Percentiles rank a stretch among this genome's conserved stretches.
phyloP scores from a whole-genome alignment of 2,329 filamentous ascomycete species.

The Onygena corvina region DNA sequence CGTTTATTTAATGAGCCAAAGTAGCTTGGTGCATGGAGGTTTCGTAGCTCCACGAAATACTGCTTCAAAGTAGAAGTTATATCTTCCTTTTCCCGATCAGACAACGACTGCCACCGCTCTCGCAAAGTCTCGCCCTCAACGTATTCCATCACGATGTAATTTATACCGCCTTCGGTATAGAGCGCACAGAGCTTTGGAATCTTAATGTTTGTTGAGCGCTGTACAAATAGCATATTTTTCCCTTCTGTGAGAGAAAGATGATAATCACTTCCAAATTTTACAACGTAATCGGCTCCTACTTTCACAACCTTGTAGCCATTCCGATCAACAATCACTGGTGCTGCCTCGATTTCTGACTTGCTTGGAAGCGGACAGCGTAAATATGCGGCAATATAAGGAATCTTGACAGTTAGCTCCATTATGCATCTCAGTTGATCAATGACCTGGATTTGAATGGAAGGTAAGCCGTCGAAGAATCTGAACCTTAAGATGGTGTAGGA shows the following conservation, averaged over 20 bases:
- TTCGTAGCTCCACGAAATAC: conserved; percentile 19
- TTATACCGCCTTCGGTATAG: conserved; percentile 16
- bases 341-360: conserved; percentile 10
- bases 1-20: conserved; percentile 21
- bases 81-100: conserved; percentile 17
- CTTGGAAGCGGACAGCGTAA: conserved; percentile 18
- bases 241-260: conserved; percentile 22
- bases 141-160: conserved; percentile 25
- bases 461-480: no score
- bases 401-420: no score
- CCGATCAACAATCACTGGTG: conserved; percentile 5
- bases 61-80: conserved; percentile 17
- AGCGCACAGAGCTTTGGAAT: conserved; percentile 26
- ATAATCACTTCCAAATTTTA: conserved; percentile 19
- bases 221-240: conserved; percentile 25
- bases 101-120: conserved; percentile 17
- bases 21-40: conserved; percentile 19
- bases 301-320: conserved; percentile 17
- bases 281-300: conserved; percentile 18
- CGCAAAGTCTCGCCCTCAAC: conserved; percentile 20
- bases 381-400: conserved; percentile 16
- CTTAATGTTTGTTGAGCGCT: conserved; percentile 17
- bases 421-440: no score
- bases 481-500: no score
- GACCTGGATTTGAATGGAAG: no score